phyloP scores from a whole-genome alignment of 306 rosid species.

The Mimosa bimucronata region DNA sequence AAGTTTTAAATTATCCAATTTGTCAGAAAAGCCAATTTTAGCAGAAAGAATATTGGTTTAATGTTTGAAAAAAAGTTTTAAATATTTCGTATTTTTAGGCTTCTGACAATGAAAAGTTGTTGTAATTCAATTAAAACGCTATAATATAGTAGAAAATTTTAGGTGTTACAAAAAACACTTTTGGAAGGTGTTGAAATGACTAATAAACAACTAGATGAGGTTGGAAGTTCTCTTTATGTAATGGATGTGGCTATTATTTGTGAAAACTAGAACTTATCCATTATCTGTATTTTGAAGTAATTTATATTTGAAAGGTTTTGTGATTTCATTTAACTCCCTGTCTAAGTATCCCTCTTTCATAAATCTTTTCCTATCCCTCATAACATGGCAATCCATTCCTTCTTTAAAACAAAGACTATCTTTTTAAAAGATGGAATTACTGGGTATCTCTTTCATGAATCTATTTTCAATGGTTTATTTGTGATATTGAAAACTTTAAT shows the following conservation, averaged over 20 bases:
- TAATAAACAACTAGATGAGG: slow-evolving; percentile 91
- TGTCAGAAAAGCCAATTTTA: too few species aligned
- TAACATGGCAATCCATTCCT: too few species aligned
- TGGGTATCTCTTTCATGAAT: background rate
- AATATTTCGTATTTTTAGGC: too few species aligned
- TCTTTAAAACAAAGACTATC: background rate
- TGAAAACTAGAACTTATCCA: background rate
- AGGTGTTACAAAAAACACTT: too few species aligned
- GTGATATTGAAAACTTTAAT: background rate
- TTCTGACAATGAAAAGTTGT: too few species aligned
- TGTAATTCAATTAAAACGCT: too few species aligned
- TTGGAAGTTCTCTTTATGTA: slow-evolving; percentile 36
- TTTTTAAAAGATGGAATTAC: background rate
- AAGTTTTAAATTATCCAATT: too few species aligned
- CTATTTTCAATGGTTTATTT: background rate
- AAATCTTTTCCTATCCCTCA: background rate
- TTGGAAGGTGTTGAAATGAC: slow-evolving; percentile 99
- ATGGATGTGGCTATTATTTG: slow-evolving; percentile 15
- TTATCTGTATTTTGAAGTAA: background rate
- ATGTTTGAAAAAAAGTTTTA: too few species aligned
- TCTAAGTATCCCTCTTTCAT: background rate
- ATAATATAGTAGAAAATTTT: too few species aligned
- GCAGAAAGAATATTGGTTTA: too few species aligned
- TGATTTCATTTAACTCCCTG: background rate
- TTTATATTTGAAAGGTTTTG: background rate